Conservation (phyloP, 75 land plant species). For the Pinus albicaulis region DNA sequence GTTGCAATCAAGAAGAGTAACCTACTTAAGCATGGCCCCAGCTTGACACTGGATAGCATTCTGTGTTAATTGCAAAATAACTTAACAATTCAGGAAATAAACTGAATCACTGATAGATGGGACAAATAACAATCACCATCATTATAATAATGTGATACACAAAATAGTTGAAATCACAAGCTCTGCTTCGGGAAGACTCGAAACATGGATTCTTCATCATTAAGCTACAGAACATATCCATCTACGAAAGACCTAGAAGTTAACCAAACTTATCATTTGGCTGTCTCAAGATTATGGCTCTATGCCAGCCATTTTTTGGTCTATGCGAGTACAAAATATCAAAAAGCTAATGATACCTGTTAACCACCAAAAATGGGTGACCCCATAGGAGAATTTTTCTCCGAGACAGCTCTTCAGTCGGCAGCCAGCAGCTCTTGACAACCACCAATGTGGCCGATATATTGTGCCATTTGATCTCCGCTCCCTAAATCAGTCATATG, state of each 20-base stretch:
- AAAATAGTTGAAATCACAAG: neutral
- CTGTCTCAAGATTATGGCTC: neutral
- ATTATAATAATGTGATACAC: neutral
- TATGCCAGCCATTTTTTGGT: neutral
- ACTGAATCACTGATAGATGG: neutral
- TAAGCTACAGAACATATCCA: neutral
- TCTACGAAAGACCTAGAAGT: neutral
- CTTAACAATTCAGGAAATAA: neutral
- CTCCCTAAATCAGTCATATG: too few species aligned
- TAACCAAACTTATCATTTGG: neutral
- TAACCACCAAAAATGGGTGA: too few species aligned
- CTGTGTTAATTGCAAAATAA: neutral
- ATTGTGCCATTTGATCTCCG: too few species aligned
- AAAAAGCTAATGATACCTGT: neutral
- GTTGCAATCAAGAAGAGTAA: neutral
- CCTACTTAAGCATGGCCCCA: neutral
- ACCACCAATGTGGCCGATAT: too few species aligned
- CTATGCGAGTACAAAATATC: neutral
- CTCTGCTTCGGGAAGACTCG: neutral
- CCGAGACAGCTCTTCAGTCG: too few species aligned
- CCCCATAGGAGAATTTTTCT: too few species aligned
- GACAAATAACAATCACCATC: neutral
- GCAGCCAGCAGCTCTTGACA: too few species aligned
- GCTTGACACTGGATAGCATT: neutral
- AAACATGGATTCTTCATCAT: neutral